phyloP scores from a whole-genome alignment of 495 filamentous ascomycete genomes.

The Penicillium arizonense region DNA sequence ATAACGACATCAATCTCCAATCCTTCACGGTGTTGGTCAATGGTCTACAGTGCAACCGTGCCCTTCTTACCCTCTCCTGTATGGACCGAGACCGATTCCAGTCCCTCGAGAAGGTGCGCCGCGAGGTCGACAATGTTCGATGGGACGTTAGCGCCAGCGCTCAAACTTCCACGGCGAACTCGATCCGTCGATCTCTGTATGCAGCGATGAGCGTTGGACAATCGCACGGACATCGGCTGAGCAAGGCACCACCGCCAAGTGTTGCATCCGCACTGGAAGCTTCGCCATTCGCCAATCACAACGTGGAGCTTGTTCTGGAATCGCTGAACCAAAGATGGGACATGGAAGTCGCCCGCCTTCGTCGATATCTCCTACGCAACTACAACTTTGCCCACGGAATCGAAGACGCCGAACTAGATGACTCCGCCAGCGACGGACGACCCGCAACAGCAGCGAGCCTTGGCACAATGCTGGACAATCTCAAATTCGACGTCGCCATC shows the following conservation, averaged over 20 bases:
- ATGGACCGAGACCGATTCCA: constrained; percentile 63
- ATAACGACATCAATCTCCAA: constrained; percentile 75
- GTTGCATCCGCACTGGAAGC: constrained; percentile 22
- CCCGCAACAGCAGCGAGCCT: constrained; percentile 39
- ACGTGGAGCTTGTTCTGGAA: constrained; percentile 52
- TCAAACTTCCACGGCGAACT: constrained; percentile 35
- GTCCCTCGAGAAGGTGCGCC: constrained; percentile 62
- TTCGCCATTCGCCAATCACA: constrained; percentile 40
- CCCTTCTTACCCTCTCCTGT: constrained; percentile 60
- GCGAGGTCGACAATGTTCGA: constrained; percentile 55
- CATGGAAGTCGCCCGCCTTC: constrained; percentile 53
- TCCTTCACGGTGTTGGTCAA: constrained; percentile 78
- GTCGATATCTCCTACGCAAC: constrained; percentile 61
- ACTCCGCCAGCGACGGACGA: constrained; percentile 36
- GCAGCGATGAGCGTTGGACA: constrained; percentile 37
- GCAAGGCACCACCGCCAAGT: constrained; percentile 29
- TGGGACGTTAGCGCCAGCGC: constrained; percentile 30
- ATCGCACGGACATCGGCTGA: constrained; percentile 30
- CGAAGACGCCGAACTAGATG: constrained; percentile 24
- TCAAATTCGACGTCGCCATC: constrained; percentile 40
- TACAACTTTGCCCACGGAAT: constrained; percentile 53
- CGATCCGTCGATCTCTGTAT: constrained; percentile 47
- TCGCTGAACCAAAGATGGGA: constrained; percentile 64
- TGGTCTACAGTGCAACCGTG: constrained; percentile 64
- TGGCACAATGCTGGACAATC: constrained; percentile 39